Evolutionary conservation across 495 filamentous ascomycete genomes (phyloP).

Genomic region (Penicillium goetzii): DNA sequence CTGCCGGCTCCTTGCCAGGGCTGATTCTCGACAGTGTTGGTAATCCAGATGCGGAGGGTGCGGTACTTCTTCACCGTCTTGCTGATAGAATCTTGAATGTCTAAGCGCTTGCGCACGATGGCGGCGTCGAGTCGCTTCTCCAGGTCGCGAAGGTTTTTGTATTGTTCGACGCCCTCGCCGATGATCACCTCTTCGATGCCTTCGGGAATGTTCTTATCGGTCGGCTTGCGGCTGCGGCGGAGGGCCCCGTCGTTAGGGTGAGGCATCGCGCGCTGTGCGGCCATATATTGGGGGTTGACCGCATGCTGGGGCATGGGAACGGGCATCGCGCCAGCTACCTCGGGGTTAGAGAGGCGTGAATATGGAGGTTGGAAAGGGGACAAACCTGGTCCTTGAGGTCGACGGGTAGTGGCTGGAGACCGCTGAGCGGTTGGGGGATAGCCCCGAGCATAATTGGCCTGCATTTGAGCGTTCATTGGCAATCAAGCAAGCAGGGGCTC

Average conservation of each 20-base stretch:
- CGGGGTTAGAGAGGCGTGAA: slow-evolving; percentile 24
- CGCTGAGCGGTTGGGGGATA: slow-evolving; percentile 48
- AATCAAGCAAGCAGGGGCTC: slow-evolving; percentile 24
- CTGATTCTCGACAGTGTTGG: slow-evolving; percentile 93
- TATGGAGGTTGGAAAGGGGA: slow-evolving; percentile 24
- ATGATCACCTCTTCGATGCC: slow-evolving; percentile 79
- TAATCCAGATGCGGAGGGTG: slow-evolving; percentile 91
- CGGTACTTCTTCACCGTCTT: slow-evolving; percentile 79
- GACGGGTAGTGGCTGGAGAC: slow-evolving; percentile 53
- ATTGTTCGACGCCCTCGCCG: slow-evolving; percentile 80
- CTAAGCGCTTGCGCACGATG: slow-evolving; percentile 92
- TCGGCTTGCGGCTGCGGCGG: slow-evolving; percentile 81
- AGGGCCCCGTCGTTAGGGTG: slow-evolving; percentile 60
- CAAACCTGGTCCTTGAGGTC: slow-evolving; percentile 45
- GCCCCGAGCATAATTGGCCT: slow-evolving; percentile 49
- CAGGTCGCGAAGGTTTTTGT: slow-evolving; percentile 79
- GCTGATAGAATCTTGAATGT: slow-evolving; percentile 83
- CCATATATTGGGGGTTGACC: slow-evolving; percentile 46
- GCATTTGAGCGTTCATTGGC: slow-evolving; percentile 50
- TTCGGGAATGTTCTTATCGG: slow-evolving; percentile 91
- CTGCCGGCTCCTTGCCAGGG: slow-evolving; percentile 72
- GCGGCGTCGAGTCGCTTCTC: slow-evolving; percentile 90
- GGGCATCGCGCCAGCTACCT: slow-evolving; percentile 39
- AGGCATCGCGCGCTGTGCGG: slow-evolving; percentile 46
- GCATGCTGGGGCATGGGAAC: slow-evolving; percentile 46